Evolutionary conservation across 306 rosid species (phyloP), one percentile per base, ranked within the genome.

Genomic region (Biancaea sappan): DNA sequence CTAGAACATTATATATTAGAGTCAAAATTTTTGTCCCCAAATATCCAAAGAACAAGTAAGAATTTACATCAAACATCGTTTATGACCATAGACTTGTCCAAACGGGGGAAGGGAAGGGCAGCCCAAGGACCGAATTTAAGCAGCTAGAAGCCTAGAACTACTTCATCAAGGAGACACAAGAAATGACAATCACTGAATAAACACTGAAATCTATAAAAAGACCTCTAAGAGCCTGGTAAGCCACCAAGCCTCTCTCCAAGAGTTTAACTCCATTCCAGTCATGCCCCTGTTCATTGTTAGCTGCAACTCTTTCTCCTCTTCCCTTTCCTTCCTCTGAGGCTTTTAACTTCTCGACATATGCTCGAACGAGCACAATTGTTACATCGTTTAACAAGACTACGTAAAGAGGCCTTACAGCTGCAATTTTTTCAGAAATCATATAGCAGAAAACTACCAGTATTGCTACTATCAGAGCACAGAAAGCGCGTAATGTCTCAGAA

Each of bases 231-330:
- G 96, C 88, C 62, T 93, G 98, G 73, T 91, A 93, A 6, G 78
- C 84, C 2, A 85, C 96, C 88, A 91, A 83, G 32, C 96, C 91
- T 81, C 97, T 91, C 86, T 93, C 98, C 86, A 93, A 41, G 28
- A 93, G 79, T 81, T 76, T 89, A 0, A 89, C 92, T 14, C 97
- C 98, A 35, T 61, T 80, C 98, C 97, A 91, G 59, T 66, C 84
- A 0, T 72, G 86, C 2, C 79, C 83, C 21, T 75, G 85, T 64
- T 71, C 84, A 4, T 37, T 65, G 5, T 26, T 67, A 46, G 66
- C 59, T 18, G 60, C 77, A 32, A 13, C 72, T 43, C 14, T 58
- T 44, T 75, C 86, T 75, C 71, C 83, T 18, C 76, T 84, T 75
- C 69, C 84, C 32, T 79, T 77, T 41, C 47, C 77, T 69, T 70